These are phyloP conservation scores for Coelastrella sp. DNA, from an alignment of 139 green algal species.

Conservation along the genomic window DNA sequence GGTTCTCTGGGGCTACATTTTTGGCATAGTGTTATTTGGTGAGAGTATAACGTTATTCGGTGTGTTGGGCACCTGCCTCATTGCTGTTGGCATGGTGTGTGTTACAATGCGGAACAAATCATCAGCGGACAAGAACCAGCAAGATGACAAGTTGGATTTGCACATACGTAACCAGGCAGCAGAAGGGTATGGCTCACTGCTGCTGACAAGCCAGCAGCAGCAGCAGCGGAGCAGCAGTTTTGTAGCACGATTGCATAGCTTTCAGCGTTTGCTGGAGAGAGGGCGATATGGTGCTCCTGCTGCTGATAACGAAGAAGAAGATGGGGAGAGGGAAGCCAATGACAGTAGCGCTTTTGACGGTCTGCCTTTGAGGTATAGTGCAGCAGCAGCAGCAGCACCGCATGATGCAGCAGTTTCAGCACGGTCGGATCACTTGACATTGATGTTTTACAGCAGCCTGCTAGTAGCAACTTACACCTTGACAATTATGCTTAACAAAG, in stretches of 20 bases:
- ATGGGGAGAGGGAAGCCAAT: neutral
- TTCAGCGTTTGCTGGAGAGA: neutral
- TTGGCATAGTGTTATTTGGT: slow-evolving; percentile 30
- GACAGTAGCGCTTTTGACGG: too few relatives aligned
- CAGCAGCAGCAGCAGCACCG: too few relatives aligned
- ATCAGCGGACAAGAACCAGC: neutral
- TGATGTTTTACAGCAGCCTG: too few relatives aligned
- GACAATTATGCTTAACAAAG: too few relatives aligned
- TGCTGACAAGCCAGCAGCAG: neutral
- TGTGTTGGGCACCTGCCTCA: neutral
- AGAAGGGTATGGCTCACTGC: neutral
- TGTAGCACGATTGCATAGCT: neutral
- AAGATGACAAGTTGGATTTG: neutral
- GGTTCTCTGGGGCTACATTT: slow-evolving; percentile 33
- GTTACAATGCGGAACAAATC: neutral
- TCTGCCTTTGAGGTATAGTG: too few relatives aligned
- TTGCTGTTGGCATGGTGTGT: slow-evolving; percentile 20
- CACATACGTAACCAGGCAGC: neutral
- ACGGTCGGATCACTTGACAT: too few relatives aligned
- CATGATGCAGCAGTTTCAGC: too few relatives aligned
- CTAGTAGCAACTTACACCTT: too few relatives aligned
- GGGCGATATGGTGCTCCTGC: neutral
- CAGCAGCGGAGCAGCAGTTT: neutral
- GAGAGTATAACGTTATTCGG: slow-evolving; percentile 30
- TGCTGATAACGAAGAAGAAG: neutral